Evolutionary conservation across 2,329 filamentous ascomycete genomes (phyloP).

Genomic region (Cladosporium halotolerans): DNA sequence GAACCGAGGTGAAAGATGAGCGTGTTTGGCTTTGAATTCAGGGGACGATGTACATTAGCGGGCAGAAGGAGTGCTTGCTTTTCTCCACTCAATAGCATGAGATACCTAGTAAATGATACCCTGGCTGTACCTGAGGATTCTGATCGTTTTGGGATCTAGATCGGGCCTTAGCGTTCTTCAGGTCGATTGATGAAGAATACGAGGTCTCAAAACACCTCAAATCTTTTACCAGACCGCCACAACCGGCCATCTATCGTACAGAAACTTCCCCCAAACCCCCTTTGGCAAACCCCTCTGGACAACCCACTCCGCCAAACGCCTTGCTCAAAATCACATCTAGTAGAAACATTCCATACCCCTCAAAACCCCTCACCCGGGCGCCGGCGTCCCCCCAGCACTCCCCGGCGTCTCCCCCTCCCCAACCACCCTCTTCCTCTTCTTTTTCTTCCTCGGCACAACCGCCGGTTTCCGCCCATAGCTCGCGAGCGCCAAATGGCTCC

Average conservation of each 20-base stretch:
- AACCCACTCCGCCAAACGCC: neutral
- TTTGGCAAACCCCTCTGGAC: neutral
- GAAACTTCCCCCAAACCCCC: no score
- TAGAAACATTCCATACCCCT: neutral
- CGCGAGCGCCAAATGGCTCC: slow-evolving; percentile 69
- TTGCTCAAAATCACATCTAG: neutral
- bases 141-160: no score
- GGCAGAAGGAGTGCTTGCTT: no score
- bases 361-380: neutral
- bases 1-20: no score
- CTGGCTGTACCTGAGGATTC: neutral
- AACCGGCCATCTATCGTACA: no score
- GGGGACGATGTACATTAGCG: no score
- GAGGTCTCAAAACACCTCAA: no score
- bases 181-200: no score
- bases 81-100: neutral
- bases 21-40: no score
- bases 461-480: slow-evolving; percentile 70
- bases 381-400: slow-evolving; percentile 6
- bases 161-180: no score
- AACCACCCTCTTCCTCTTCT: slow-evolving; percentile 63
- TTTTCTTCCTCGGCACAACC: slow-evolving; percentile 66
- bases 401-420: slow-evolving; percentile 35
- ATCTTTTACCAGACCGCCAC: no score
- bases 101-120: neutral